Conservation (phyloP, 2,329 filamentous ascomycete genomes). For the Paracoccidioides brasiliensis region DNA sequence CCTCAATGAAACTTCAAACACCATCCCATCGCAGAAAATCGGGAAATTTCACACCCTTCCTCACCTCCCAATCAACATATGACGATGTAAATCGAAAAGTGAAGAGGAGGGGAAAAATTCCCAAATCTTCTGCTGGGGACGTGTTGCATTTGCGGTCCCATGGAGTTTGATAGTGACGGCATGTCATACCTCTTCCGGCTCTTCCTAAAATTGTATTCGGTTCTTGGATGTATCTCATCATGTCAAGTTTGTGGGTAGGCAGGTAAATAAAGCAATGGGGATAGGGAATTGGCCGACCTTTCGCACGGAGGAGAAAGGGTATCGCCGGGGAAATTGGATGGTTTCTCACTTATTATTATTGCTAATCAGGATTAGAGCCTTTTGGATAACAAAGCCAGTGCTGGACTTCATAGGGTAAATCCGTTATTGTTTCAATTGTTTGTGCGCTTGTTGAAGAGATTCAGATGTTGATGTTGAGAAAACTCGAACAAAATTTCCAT, state of each 20-base stretch:
- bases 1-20: conserved; percentile 6
- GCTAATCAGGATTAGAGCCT: neutral
- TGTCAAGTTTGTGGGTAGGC: conserved; percentile 12
- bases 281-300: neutral
- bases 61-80: conserved; percentile 8
- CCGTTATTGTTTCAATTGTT: no score
- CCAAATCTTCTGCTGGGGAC: neutral
- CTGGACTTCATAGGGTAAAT: neutral
- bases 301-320: neutral
- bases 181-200: conserved; percentile 37
- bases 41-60: neutral
- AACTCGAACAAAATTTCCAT: no score
- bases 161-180: conserved; percentile 4
- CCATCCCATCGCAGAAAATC: conserved; percentile 8
- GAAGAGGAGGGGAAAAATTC: neutral
- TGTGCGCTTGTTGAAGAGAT: no score
- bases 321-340: conserved; percentile 6
- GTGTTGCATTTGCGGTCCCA: neutral
- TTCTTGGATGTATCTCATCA: conserved; percentile 32
- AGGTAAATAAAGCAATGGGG: neutral
- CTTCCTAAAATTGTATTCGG: conserved; percentile 32
- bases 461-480: no score
- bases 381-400: neutral
- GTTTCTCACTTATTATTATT: conserved; percentile 1
- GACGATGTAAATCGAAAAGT: conserved; percentile 8